A percentile compares a stretch with the other conserved stretches of the same genome.
These are phyloP conservation scores for Middelhovenomyces tepae DNA, from an alignment of 805 yeast genomes.

Conservation along the genomic window DNA sequence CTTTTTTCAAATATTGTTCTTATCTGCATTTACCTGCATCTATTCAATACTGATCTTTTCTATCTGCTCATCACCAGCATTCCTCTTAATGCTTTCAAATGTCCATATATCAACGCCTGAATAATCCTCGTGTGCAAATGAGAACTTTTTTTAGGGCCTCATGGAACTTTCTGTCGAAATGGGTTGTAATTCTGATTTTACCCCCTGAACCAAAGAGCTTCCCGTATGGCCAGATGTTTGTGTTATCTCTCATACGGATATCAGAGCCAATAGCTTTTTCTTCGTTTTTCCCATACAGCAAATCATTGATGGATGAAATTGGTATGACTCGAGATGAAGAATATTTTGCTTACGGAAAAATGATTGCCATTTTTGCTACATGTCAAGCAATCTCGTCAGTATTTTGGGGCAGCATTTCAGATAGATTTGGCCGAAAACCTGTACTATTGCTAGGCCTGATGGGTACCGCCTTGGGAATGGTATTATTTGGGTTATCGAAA, in stretches of 20 bases:
- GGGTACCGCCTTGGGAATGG: constrained; percentile 42
- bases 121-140: too few species aligned
- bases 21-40: too few species aligned
- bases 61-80: too few species aligned
- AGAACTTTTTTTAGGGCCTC: too few species aligned
- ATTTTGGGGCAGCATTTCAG: constrained; percentile 52
- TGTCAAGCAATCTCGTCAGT: constrained; percentile 50
- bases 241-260: constrained; percentile 40
- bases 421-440: constrained; percentile 48
- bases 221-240: constrained; percentile 42
- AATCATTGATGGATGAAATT: constrained; percentile 54
- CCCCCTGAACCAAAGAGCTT: too few species aligned
- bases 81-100: too few species aligned
- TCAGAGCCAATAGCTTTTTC: constrained; percentile 59
- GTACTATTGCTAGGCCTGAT: constrained; percentile 43
- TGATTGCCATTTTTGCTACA: constrained; percentile 54
- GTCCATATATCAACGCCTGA: too few species aligned
- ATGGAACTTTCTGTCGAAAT: too few species aligned
- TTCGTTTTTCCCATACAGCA: constrained; percentile 54
- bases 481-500: constrained; percentile 45
- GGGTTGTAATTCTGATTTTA: too few species aligned
- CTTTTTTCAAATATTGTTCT: too few species aligned
- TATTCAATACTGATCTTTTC: too few species aligned
- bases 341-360: constrained; percentile 49
- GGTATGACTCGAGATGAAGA: constrained; percentile 38